Conservation (phyloP, 345 rosid genomes). For the Bruguiera parviflora region DNA sequence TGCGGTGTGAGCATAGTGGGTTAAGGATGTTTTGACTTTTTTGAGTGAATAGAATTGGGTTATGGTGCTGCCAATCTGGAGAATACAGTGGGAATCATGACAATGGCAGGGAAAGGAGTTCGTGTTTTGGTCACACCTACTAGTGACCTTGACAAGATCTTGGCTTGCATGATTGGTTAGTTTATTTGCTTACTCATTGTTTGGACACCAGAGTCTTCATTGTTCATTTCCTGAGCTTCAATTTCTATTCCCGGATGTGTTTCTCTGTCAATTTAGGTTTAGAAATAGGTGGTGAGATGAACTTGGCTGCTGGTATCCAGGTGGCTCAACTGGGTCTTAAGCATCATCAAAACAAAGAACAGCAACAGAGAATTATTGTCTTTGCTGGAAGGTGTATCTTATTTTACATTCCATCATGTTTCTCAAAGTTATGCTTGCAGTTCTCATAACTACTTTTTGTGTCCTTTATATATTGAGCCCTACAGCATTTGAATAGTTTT, state of each 20-base stretch:
- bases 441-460: not conserved
- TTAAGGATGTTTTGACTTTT: no score
- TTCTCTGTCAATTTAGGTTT: constrained; percentile 42
- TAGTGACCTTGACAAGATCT: constrained; percentile 66
- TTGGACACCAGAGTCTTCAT: not conserved
- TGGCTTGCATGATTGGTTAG: constrained; percentile 77
- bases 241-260: not conserved
- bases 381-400: constrained; percentile 80
- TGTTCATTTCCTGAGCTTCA: not conserved
- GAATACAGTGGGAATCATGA: constrained; percentile 70
- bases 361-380: constrained; percentile 84
- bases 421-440: not conserved
- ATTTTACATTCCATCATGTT: not conserved
- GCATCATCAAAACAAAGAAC: constrained; percentile 95
- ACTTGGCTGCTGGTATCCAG: constrained; percentile 82
- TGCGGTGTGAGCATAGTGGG: no score
- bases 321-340: constrained; percentile 95
- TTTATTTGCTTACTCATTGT: not conserved
- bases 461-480: no score
- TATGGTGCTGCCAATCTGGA: constrained; percentile 63
- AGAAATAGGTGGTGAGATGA: constrained; percentile 87
- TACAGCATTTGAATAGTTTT: no score
- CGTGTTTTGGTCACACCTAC: constrained; percentile 72
- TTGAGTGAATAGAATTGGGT: constrained; percentile 9
- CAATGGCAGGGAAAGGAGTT: constrained; percentile 84